phyloP scores from a whole-genome alignment of 768 basidiomycete genomes.

The Leucosporidium scottii region DNA sequence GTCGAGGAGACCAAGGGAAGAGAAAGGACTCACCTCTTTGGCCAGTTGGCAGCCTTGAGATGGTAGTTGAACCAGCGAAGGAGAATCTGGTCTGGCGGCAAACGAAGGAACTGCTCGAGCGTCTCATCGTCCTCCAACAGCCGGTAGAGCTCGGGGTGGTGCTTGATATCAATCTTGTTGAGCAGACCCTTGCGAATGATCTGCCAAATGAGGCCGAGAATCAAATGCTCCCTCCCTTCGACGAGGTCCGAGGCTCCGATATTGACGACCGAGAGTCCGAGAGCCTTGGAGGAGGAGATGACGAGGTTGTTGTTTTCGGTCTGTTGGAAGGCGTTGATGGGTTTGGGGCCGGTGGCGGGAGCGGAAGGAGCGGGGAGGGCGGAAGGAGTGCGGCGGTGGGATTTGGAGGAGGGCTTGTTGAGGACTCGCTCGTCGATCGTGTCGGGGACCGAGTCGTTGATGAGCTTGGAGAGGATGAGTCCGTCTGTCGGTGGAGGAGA shows the following conservation, averaged over 20 bases:
- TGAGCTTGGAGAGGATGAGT: constrained; percentile 91
- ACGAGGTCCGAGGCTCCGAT: constrained; percentile 89
- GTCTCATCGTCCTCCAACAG: constrained; percentile 96
- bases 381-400: constrained; percentile 35
- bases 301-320: constrained; percentile 99
- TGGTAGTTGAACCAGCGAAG: constrained; percentile 99
- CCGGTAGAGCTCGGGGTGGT: constrained; percentile 92
- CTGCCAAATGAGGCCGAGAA: constrained; percentile 98
- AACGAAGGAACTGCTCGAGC: constrained; percentile 81
- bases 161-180: constrained; percentile 92
- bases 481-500: constrained; percentile 54
- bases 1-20: background rate
- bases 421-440: constrained; percentile 98
- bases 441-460: constrained; percentile 98
- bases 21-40: constrained; percentile 55
- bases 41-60: constrained; percentile 88
- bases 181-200: constrained; percentile 89
- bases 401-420: constrained; percentile 74
- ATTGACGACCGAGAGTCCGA: constrained; percentile 97
- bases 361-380: constrained; percentile 21
- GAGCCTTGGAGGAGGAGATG: constrained; percentile 94
- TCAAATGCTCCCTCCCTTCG: constrained; percentile 90
- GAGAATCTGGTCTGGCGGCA: constrained; percentile 95
- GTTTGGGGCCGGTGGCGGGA: constrained; percentile 22
- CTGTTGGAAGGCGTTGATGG: constrained; percentile 93